These are phyloP conservation scores for Pseudogymnoascus sp. DNA, from an alignment of 2,329 filamentous ascomycete genomes.

Conservation along the genomic window DNA sequence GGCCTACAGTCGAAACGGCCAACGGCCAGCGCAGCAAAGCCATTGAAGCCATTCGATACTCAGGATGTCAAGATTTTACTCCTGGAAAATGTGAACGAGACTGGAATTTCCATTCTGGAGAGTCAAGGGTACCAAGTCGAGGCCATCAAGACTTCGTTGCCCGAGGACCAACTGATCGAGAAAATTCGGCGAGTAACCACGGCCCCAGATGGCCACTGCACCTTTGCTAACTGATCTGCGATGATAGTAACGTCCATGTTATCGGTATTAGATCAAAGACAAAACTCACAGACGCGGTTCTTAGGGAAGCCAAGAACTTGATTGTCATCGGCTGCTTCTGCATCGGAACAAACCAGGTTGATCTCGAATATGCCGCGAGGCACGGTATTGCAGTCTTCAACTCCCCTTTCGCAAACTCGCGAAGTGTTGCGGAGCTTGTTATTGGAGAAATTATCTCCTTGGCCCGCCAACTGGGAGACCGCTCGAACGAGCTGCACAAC, in stretches of 20 bases:
- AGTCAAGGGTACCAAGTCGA: constrained; percentile 95
- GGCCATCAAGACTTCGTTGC: constrained; percentile 76
- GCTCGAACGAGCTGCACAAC: constrained; percentile 86
- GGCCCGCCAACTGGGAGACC: constrained; percentile 85
- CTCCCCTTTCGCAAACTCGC: constrained; percentile 95
- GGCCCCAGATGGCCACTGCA: background rate
- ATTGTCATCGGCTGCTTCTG: constrained; percentile 98
- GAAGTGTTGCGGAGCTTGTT: constrained; percentile 91
- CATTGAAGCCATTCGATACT: constrained; percentile 89
- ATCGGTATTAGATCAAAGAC: constrained; percentile 98
- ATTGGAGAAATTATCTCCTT: constrained; percentile 89
- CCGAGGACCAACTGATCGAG: constrained; percentile 89
- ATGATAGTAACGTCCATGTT: constrained; percentile 76
- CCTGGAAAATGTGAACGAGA: constrained; percentile 91
- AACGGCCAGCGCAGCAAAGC: constrained; percentile 50
- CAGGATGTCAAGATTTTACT: constrained; percentile 94
- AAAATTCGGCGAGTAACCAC: constrained; percentile 69
- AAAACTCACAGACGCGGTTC: constrained; percentile 77
- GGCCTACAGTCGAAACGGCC: constrained; percentile 35
- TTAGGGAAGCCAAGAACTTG: constrained; percentile 84
- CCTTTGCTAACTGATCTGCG: constrained; percentile 17
- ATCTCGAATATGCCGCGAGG: constrained; percentile 72
- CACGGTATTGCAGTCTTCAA: constrained; percentile 97
- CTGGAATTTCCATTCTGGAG: constrained; percentile 73
- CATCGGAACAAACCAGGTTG: constrained; percentile 94